Evolutionary conservation across 345 rosid species (phyloP).

Genomic region (Punica granatum): DNA sequence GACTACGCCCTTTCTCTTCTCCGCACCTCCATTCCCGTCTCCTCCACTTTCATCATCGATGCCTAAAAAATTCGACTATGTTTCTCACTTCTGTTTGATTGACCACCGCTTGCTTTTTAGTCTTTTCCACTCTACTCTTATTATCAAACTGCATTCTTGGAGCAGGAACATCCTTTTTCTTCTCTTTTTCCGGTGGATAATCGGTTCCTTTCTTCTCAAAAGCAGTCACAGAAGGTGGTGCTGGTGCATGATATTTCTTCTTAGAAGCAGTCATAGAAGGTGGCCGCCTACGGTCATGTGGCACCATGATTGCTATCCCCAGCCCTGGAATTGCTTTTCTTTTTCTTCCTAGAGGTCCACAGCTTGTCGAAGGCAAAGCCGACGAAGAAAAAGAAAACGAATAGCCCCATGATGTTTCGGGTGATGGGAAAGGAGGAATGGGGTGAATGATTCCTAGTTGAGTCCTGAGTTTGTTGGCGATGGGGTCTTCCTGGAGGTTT

Average conservation of each 20-base stretch:
- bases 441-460: too few relatives aligned
- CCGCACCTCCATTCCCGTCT: too few relatives aligned
- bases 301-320: conserved; percentile 27
- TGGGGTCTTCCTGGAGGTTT: conserved; percentile 65
- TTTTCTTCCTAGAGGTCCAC: conserved; percentile 67
- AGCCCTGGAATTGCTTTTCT: conserved; percentile 25
- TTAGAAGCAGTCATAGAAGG: too few relatives aligned
- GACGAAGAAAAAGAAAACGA: conserved; percentile 82
- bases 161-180: conserved; percentile 90
- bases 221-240: conserved; percentile 26
- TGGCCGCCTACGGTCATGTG: conserved; percentile 78
- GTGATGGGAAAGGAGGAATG: too few relatives aligned
- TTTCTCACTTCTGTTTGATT: too few relatives aligned
- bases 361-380: conserved; percentile 81
- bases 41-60: too few relatives aligned
- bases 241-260: conserved; percentile 45
- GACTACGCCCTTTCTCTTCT: too few relatives aligned
- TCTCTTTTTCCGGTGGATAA: conserved; percentile 59
- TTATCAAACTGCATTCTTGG: conserved; percentile 97
- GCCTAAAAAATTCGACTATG: too few relatives aligned
- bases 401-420: too few relatives aligned
- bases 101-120: too few relatives aligned
- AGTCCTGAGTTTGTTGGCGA: conserved; percentile 80
- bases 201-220: conserved; percentile 73
- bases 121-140: conserved; percentile 79